A percentile compares a stretch with the other conserved stretches of the same genome.
phyloP scores from a whole-genome alignment of 2,329 filamentous ascomycete species.

The Chalaropsis ovoidea region DNA sequence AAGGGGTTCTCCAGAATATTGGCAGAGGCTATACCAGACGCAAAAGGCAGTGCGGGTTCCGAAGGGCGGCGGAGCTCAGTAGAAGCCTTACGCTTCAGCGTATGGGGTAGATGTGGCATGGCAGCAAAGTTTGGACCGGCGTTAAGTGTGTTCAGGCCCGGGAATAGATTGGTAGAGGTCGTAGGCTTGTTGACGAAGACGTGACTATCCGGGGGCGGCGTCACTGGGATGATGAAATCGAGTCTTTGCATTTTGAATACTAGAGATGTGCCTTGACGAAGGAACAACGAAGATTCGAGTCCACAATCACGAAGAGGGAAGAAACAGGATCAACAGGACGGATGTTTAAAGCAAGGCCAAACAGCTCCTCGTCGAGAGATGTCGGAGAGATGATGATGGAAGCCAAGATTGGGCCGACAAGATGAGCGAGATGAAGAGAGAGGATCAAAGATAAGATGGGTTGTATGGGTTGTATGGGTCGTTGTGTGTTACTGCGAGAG shows the following conservation, averaged over 20 bases:
- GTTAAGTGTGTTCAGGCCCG: conserved; percentile 22
- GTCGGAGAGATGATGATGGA: not conserved
- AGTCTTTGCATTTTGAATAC: conserved; percentile 26
- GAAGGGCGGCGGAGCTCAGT: conserved; percentile 24
- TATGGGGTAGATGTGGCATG: conserved; percentile 21
- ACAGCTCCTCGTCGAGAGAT: too few species aligned
- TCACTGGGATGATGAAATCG: conserved; percentile 33
- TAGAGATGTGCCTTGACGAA: not conserved
- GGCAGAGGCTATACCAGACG: conserved; percentile 28
- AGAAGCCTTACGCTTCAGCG: conserved; percentile 23
- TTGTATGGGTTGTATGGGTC: not conserved
- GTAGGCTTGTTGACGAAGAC: conserved; percentile 28
- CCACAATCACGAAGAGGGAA: not conserved
- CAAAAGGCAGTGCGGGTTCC: conserved; percentile 24
- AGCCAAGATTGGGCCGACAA: not conserved
- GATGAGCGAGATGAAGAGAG: not conserved
- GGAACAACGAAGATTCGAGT: not conserved
- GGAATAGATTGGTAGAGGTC: conserved; percentile 16
- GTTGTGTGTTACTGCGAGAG: not conserved
- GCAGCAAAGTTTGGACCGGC: conserved; percentile 20
- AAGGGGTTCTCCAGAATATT: conserved; percentile 20
- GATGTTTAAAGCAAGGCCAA: too few species aligned
- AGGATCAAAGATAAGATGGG: not conserved
- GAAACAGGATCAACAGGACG: not conserved
- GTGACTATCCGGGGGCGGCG: conserved; percentile 35